Percentiles rank a stretch among this genome's conserved stretches.
Evolutionary conservation across 345 rosid genomes (phyloP).

Genomic region (Pugionium cornutum): DNA sequence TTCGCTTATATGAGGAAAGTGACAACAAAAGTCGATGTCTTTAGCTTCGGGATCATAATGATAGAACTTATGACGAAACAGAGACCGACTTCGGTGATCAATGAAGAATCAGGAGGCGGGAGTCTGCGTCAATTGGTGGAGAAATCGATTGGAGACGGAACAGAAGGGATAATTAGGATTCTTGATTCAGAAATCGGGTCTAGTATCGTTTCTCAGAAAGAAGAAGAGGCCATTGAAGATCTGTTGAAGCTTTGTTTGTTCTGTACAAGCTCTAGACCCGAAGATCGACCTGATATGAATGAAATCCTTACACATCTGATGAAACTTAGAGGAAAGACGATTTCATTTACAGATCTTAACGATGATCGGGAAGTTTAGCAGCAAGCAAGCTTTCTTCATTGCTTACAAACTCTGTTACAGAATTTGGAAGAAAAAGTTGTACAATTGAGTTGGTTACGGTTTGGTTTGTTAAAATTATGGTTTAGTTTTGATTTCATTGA

Average conservation of each 20-base stretch:
- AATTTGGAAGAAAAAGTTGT: too few relatives aligned
- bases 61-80: constrained; percentile 70
- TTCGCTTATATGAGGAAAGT: constrained; percentile 81
- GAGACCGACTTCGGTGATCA: constrained; percentile 69
- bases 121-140: constrained; percentile 58
- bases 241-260: constrained; percentile 53
- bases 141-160: constrained; percentile 48
- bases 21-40: constrained; percentile 78
- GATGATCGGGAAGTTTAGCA: background rate
- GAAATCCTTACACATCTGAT: constrained; percentile 54
- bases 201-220: background rate
- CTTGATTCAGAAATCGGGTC: constrained; percentile 23
- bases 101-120: constrained; percentile 50
- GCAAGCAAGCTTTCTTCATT: background rate
- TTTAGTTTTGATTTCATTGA: too few relatives aligned
- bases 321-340: constrained; percentile 44
- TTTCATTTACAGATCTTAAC: background rate
- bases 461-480: too few relatives aligned
- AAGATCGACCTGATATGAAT: constrained; percentile 60
- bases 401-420: too few relatives aligned
- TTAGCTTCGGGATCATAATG: constrained; percentile 74
- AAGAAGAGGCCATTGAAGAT: constrained; percentile 31
- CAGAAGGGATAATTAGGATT: constrained; percentile 32
- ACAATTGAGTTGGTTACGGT: too few relatives aligned
- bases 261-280: constrained; percentile 66